Evolutionary conservation across 2,329 filamentous ascomycete genomes (phyloP), one percentile per base, ranked within the genome.

Genomic region (Fusarium mangiferae): DNA sequence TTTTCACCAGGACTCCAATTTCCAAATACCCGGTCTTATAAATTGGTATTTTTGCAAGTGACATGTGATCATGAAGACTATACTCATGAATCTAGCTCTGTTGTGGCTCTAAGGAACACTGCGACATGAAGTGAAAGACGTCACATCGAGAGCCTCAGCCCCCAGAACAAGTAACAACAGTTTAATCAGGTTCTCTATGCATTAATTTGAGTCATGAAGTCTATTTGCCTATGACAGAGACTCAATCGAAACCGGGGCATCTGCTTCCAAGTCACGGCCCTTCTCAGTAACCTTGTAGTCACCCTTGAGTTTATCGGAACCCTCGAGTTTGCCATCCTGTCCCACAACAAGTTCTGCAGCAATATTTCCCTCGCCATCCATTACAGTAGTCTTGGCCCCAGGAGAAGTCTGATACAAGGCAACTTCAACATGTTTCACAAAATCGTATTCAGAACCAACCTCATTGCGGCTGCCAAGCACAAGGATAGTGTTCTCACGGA

Each of bases 401-500:
- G 83, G 76, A 6, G 68, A 76, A 8, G 78, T 81, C 42, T 85
- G 81, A 63, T 88, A 89, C 26, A 87, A 75, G 36, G 82, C 82
- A 28, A 89, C 82, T 72, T 89, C 87, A 42, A 86, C 82, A 60
- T 86, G 82, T n/a, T 78, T 72, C 6, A 78, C 75, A 70, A 87
- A 88, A 72, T 88, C 84, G 60, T 87, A 88, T 5, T 85, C 85
- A 3, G 84, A 83, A 20, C 85, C 82, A 42, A 78, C 81, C 38
- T 81, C 79, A 7, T 78, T 82, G 24, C 78, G 78, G 68, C 80
- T 84, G 0, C 86, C 86, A 5, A 88, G 81, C 10, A 88, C 82
- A 9, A 88, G 78, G 8, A 88, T 74, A 1, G 86, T 86, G 59
- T 87, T 85, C 71, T 89, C 88, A 8, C 90, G 83, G 35, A 91